Base-by-base conservation (phyloP, 768 basidiomycete genomes). In the Rhizopogon vinicolor region DNA sequence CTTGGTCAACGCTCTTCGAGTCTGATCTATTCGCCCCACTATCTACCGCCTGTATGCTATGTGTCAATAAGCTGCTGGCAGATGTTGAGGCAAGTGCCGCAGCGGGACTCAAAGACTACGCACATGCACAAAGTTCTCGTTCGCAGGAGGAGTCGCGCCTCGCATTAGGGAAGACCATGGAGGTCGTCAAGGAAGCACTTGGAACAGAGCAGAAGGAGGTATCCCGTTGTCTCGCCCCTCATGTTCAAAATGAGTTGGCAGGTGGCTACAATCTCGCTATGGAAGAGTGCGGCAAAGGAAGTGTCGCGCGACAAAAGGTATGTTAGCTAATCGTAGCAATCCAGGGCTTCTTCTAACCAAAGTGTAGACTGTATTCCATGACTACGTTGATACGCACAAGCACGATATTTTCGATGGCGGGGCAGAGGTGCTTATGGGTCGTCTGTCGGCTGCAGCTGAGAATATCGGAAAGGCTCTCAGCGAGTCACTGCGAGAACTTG, bases 1-100 rank as follows among this genome's bases (percentile, higher is more conserved):
- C 78, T 7, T 86, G 83, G 84, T 72, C 75, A 16, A 73, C 78
- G 61, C 72, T 84, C n/a, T 85, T 85, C 56, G 83, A 85, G 62
- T 73, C 77, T 0, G 80, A 85, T 60, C 67, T 85, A 9, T 83
- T 85, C 60, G 70, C 66, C 1, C 63, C 74, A 7, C 79, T 85
- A 55, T 77, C 82, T 57, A 53, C 61, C 5, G 67, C 71, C 1
- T 72, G 74, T 6, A 64, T 68, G 25, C 53, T 55, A 1, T 63
- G 72, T 1, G 76, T 85, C 56, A 69, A 70, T 44, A 63, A 72
- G 22, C 70, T 85, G 2, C 65, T 83, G n/a, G 62, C 73, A 51
- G 81, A 83, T 39, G 70, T 85, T 19, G 79, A 82, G 62, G 69
- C 71, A 1, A 76, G 78, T 2, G 79, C 83, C 16, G 75, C 82